Base-by-base conservation (phyloP, 2,329 filamentous ascomycete species). In the Fusarium buharicum region DNA sequence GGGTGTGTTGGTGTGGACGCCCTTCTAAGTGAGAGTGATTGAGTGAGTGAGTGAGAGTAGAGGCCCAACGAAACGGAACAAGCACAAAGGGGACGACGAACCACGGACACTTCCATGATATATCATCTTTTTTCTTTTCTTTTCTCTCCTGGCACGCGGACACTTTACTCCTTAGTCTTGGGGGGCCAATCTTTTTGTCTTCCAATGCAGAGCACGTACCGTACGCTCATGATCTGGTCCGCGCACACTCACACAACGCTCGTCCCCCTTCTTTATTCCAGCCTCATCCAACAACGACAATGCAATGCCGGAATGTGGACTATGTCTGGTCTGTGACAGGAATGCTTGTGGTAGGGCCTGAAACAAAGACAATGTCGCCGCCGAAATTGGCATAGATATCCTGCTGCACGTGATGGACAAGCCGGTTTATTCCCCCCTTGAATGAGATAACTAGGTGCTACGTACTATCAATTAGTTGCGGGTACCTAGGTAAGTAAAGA, bases 341-440 rank as follows among this genome's bases (percentile, higher is more conserved):
- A 76, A 76, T 76, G 74, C 54, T 63, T 50, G 59, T 44, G 53
- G 47, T 50, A 60, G 47, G 46, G 61, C 58, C 68, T 75, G 74
- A 76, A 74, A 77, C 75, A 77, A 74, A 72, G 72, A 70, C 72
- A 71, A 74, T 69, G 59, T 60, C 56, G 55, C 55, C 61, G 48
- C 68, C 58, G 64, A 69, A 70, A 69, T 67, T 62, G 62, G 59
- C 54, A 64, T 51, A 62, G 38, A 46, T 45, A 30, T n/a, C 27
- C 46, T 33, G 11, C 30, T 41, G 59, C 69, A 72, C 68, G 71
- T 73, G 68, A 73, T 68, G 39, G 24, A n/a, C 33, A 65, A 59
- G 31, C 41, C 40, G 20, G 45, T 13, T 37, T 40, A 24, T 55
- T 9, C 20, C 9, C 44, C 54, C 41, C 45, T 45, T 55, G 24